Evolutionary conservation across 2,329 filamentous ascomycete genomes (phyloP), one percentile per base, ranked within the genome.

Genomic region (Penicillium janthinellum): DNA sequence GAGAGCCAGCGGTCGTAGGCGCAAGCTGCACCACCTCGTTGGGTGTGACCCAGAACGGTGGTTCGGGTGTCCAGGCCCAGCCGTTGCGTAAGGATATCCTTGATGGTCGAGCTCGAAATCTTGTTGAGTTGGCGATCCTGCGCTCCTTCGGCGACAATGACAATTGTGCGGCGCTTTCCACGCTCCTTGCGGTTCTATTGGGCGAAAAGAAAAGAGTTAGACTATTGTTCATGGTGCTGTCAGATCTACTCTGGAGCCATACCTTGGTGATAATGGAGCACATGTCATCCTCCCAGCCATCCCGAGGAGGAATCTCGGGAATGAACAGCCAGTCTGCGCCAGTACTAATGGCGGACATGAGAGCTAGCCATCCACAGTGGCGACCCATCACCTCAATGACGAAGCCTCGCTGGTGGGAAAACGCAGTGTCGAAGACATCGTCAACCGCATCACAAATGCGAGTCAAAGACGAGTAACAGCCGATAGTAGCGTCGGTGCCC

Each of bases 341-440:
- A 0, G 92, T 96, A 59, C 91, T 93, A 60, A 99, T 93, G 71
- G 93, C 94, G 14, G 94, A 90, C 89, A 98, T 97, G 62, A 99
- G 84, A 42, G 95, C 95, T 63, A 99, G 83, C 95, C 95, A 99
- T 63, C 95, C 95, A 75, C 95, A 99, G 79, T 99, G 94, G 60
- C 95, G 86, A 52, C 95, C 95, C 95, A 99, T 99, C 71, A 99
- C 95, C 77, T 97, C 95, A 63, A 99, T 90, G 58, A 99, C 93
- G 77, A 99, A 99, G 41, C 95, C 95, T 69, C 95, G 86, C 65
- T 96, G 96, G 78, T 99, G 95, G 31, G 93, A 97, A 54, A 94
- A 94, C 0, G 95, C 98, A 20, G 94, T 93, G 78, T 99, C 94
- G 69, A 99, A 81, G 31, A 81, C 96, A 73, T 92, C 94, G 80